Evolutionary conservation across 371 early-diverging fungal genomes (phyloP).

Genomic region (Encephalitozoon hellem): DNA sequence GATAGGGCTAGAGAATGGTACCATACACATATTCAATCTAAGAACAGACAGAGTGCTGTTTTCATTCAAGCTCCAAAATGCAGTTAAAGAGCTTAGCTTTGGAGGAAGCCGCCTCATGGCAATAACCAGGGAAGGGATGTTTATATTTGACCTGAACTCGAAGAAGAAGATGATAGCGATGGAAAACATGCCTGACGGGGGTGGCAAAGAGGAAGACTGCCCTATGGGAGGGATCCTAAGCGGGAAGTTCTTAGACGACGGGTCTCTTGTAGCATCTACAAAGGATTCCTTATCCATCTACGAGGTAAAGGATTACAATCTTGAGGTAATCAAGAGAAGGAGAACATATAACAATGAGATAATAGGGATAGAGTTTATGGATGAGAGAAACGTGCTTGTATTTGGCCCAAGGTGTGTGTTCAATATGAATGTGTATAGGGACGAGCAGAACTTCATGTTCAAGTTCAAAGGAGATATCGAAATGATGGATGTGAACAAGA

Average conservation of each 20-base stretch:
- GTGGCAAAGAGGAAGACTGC: background rate
- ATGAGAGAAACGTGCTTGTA: slow-evolving; percentile 4
- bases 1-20: slow-evolving; percentile 12
- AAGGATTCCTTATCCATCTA: background rate
- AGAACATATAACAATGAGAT: background rate
- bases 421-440: slow-evolving; percentile 15
- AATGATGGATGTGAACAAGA: background rate
- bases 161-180: slow-evolving; percentile 3
- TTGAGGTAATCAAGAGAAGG: slow-evolving; percentile 14
- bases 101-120: background rate
- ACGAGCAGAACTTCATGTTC: slow-evolving; percentile 16
- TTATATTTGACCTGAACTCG: slow-evolving; percentile 6
- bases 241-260: slow-evolving; percentile 10
- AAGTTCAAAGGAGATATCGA: background rate
- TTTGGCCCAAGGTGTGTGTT: background rate
- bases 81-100: slow-evolving; percentile 4
- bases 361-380: slow-evolving; percentile 13
- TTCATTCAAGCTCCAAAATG: background rate
- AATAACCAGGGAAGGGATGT: background rate
- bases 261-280: slow-evolving; percentile 1
- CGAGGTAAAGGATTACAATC: background rate
- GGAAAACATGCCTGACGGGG: background rate
- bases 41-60: slow-evolving; percentile 22
- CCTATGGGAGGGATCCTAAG: background rate
- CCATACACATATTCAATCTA: slow-evolving; percentile 19